phyloP scores from a whole-genome alignment of 208 protist species.

The Trypanosoma brucei region DNA sequence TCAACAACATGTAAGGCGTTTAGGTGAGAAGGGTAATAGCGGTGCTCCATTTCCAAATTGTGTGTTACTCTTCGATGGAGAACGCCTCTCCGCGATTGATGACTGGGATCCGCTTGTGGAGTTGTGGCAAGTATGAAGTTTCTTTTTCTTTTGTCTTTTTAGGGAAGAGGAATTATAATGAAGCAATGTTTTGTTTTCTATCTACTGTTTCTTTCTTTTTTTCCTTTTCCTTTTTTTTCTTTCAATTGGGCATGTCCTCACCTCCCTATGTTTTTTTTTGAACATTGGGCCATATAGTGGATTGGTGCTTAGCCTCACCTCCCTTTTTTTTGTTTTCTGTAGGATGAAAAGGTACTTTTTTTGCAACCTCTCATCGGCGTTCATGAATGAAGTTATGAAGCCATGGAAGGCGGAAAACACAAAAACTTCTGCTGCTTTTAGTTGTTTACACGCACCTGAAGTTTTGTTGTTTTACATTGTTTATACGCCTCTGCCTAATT shows the following conservation, averaged over 20 bases:
- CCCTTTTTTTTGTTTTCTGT: too few species aligned
- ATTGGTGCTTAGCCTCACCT: too few species aligned
- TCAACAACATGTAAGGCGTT: conserved; percentile 62
- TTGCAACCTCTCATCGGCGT: too few species aligned
- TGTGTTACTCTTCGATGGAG: conserved; percentile 57
- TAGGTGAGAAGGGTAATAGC: conserved; percentile 40
- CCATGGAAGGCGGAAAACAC: too few species aligned
- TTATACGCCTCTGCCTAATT: not conserved
- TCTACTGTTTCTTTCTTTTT: not conserved
- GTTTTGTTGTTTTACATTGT: not conserved
- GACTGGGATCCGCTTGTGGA: conserved; percentile 64
- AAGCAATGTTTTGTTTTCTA: not conserved
- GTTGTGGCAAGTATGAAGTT: conserved; percentile 16
- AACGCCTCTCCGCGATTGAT: conserved; percentile 37
- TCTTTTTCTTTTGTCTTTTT: not conserved
- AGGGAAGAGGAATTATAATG: not conserved
- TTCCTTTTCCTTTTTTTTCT: not conserved
- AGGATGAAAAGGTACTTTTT: too few species aligned
- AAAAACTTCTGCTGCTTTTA: not conserved
- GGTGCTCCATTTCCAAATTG: conserved; percentile 61
- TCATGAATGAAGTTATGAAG: too few species aligned
- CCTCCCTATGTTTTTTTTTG: too few species aligned
- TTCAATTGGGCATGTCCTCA: too few species aligned
- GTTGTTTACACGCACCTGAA: not conserved
- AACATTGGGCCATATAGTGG: too few species aligned